Evolutionary conservation across 352 stramenopile genomes (phyloP).

Genomic region (Phytophthora aleatoria): DNA sequence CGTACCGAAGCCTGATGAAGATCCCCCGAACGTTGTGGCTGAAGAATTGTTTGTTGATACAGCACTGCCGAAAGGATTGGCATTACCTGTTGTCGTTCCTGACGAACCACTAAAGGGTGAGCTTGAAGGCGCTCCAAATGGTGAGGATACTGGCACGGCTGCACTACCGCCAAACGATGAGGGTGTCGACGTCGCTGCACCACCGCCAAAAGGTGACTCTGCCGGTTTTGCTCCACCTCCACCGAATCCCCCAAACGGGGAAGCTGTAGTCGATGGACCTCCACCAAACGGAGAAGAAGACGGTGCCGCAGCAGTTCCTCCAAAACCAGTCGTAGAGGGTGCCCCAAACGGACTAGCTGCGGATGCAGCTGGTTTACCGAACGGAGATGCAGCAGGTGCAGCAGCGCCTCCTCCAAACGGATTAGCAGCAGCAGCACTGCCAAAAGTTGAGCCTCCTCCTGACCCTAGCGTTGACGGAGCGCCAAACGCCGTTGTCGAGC

Average conservation of each 20-base stretch:
- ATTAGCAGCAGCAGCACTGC: conserved; percentile 18
- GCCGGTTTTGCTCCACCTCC: conserved; percentile 12
- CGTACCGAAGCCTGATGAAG: conserved; percentile 21
- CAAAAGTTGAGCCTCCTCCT: conserved; percentile 25
- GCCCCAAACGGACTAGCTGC: conserved; percentile 44
- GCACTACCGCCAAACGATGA: conserved; percentile 25
- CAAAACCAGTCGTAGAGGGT: conserved; percentile 29
- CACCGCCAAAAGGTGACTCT: conserved; percentile 30
- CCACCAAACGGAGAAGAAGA: conserved; percentile 36
- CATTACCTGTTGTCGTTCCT: conserved; percentile 11
- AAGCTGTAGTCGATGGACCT: conserved; percentile 11
- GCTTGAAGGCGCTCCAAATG: conserved; percentile 28
- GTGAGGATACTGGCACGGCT: conserved; percentile 19
- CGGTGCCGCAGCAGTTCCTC: conserved; percentile 16
- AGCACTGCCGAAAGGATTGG: conserved; percentile 24
- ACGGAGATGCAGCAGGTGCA: conserved; percentile 27
- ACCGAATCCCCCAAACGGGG: conserved; percentile 32
- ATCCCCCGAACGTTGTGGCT: conserved; percentile 19
- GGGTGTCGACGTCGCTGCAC: conserved; percentile 7
- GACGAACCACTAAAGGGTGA: conserved; percentile 30
- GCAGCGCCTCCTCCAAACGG: conserved; percentile 33
- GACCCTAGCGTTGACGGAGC: conserved; percentile 26
- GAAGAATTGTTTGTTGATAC: conserved; percentile 11
- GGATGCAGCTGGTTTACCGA: conserved; percentile 28
- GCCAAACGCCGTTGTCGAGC: conserved; percentile 34